Evolutionary conservation across 2,329 filamentous ascomycete genomes (phyloP).

Genomic region (Fusarium pseudocircinatum): DNA sequence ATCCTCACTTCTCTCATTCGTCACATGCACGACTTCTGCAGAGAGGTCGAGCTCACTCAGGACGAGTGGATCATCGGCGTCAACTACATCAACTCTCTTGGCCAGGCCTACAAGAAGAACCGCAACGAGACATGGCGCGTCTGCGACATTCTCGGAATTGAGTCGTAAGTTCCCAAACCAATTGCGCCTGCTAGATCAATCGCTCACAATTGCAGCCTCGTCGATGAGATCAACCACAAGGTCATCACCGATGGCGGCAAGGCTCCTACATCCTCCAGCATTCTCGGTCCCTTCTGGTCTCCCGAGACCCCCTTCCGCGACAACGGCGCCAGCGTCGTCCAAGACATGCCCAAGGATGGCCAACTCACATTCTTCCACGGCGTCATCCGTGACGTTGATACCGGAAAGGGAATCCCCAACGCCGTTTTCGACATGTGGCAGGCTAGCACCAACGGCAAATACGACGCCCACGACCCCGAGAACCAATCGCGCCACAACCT

Average conservation of each 20-base stretch:
- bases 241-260: slow-evolving; percentile 68
- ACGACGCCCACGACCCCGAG: slow-evolving; percentile 79
- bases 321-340: slow-evolving; percentile 73
- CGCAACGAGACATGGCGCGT: slow-evolving; percentile 80
- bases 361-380: slow-evolving; percentile 75
- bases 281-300: slow-evolving; percentile 82
- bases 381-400: slow-evolving; percentile 70
- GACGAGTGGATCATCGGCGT: slow-evolving; percentile 83
- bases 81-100: slow-evolving; percentile 78
- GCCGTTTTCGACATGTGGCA: slow-evolving; percentile 84
- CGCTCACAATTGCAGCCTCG: slow-evolving; percentile 12
- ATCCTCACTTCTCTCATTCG: slow-evolving; percentile 72
- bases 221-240: slow-evolving; percentile 69
- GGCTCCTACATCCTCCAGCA: slow-evolving; percentile 77
- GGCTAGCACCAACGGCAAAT: slow-evolving; percentile 78
- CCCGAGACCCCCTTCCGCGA: slow-evolving; percentile 78
- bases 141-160: slow-evolving; percentile 77
- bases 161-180: slow-evolving; percentile 63
- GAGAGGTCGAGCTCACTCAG: slow-evolving; percentile 78
- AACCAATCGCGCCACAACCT: slow-evolving; percentile 79
- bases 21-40: slow-evolving; percentile 81
- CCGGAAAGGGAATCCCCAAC: slow-evolving; percentile 71
- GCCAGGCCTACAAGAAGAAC: slow-evolving; percentile 72
- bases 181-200: not conserved
- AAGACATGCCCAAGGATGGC: slow-evolving; percentile 67